These are phyloP conservation scores for Nicotiana knightiana DNA, from an alignment of 257 asterid species.

Conservation along the genomic window DNA sequence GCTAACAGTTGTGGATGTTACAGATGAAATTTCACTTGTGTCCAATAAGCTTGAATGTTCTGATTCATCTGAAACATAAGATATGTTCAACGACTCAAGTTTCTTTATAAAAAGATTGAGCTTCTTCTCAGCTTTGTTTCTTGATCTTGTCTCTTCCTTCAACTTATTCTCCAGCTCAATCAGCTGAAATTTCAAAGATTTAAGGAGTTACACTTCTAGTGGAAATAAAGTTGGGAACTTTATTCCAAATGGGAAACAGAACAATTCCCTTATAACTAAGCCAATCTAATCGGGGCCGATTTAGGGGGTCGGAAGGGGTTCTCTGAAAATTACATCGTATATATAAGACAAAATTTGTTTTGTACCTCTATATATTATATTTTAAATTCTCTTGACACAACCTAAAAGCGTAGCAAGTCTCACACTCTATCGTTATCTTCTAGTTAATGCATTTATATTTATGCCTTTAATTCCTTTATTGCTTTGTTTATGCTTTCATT, in stretches of 20 bases:
- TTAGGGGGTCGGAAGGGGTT: too few relatives aligned
- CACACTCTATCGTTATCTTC: too few relatives aligned
- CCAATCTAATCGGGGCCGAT: too few relatives aligned
- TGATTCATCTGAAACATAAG: conserved; percentile 40
- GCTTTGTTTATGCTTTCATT: too few relatives aligned
- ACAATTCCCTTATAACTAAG: background rate
- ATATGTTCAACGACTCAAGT: conserved; percentile 46
- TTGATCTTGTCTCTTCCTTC: conserved; percentile 63
- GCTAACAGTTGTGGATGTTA: conserved; percentile 28
- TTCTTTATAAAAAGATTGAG: conserved; percentile 53
- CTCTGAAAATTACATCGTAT: too few relatives aligned
- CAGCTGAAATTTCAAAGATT: conserved; percentile 34
- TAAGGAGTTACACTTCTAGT: background rate
- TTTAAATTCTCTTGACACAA: too few relatives aligned
- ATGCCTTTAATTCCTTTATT: too few relatives aligned
- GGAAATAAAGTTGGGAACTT: background rate
- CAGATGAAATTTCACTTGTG: conserved; percentile 39
- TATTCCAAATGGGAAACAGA: background rate
- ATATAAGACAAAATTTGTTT: too few relatives aligned
- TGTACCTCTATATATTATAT: too few relatives aligned
- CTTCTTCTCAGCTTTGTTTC: conserved; percentile 69
- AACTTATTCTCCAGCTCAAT: conserved; percentile 55
- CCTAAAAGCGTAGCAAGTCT: too few relatives aligned
- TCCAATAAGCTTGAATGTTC: conserved; percentile 30
- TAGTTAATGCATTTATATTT: too few relatives aligned